A percentile compares a stretch with the other conserved stretches of the same genome.
Conservation (phyloP, 2,329 filamentous ascomycete species). For the Thielaviopsis punctulata region DNA sequence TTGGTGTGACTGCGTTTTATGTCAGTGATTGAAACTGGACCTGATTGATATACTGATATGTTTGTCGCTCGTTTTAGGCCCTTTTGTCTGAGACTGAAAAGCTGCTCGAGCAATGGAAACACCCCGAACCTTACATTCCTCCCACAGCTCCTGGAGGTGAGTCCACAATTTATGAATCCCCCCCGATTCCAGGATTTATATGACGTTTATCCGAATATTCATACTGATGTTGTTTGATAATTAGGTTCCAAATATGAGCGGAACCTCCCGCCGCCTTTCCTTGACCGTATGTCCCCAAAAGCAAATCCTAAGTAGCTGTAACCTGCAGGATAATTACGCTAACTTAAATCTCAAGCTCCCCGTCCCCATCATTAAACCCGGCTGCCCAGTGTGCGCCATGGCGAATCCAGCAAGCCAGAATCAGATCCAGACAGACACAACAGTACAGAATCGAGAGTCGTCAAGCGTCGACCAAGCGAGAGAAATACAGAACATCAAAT, state of each 20-base stretch:
- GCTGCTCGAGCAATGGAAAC: constrained; percentile 84
- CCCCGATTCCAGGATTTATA: not conserved
- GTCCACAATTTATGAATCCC: constrained; percentile 15
- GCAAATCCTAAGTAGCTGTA: too few species aligned
- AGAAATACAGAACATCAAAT: not conserved
- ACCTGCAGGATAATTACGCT: too few species aligned
- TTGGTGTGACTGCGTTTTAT: too few species aligned
- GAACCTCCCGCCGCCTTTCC: constrained; percentile 64
- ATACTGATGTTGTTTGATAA: not conserved
- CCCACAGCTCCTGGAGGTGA: constrained; percentile 87
- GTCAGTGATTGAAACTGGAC: too few species aligned
- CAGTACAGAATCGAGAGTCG: not conserved
- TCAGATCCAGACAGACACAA: not conserved
- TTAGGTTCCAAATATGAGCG: constrained; percentile 89
- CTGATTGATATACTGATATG: not conserved
- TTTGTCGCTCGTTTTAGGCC: constrained; percentile 37
- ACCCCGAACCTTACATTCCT: constrained; percentile 79
- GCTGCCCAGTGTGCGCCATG: not conserved
- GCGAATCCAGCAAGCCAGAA: not conserved
- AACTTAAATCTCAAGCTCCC: not conserved
- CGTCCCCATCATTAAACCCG: not conserved
- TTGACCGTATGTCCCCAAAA: constrained; percentile 51
- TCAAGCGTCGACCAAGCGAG: not conserved
- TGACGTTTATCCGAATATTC: not conserved
- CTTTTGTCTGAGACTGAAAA: constrained; percentile 78